Conservation (phyloP, 805 yeast species). For the Ogataea methylovora region DNA sequence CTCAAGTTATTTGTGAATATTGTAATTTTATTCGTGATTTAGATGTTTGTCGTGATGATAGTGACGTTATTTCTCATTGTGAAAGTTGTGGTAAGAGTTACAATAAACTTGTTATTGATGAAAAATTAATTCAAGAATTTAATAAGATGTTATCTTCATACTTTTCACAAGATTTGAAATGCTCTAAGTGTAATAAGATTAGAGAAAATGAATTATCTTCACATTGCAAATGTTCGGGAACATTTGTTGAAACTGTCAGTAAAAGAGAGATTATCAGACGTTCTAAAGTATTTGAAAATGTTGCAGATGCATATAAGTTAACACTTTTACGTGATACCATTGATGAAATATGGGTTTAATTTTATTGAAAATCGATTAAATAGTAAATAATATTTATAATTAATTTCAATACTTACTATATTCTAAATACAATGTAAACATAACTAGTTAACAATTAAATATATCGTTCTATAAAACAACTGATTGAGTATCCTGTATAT, state of each 20-base stretch:
- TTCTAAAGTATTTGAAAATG: constrained; percentile 44
- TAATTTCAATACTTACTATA: too few relatives aligned
- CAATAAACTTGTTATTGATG: constrained; percentile 70
- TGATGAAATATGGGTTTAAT: constrained; percentile 12
- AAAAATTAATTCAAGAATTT: constrained; percentile 61
- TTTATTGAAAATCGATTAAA: too few relatives aligned
- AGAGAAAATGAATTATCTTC: constrained; percentile 62
- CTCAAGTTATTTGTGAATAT: constrained; percentile 68
- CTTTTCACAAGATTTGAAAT: constrained; percentile 73
- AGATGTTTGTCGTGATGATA: constrained; percentile 73
- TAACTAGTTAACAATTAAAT: too few relatives aligned
- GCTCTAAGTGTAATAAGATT: constrained; percentile 67
- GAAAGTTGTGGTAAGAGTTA: constrained; percentile 56
- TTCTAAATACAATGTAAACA: too few relatives aligned
- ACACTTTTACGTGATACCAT: constrained; percentile 38
- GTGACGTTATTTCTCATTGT: constrained; percentile 50
- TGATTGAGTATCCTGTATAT: too few relatives aligned
- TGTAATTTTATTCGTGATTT: constrained; percentile 71
- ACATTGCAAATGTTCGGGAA: constrained; percentile 85
- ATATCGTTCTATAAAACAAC: too few relatives aligned
- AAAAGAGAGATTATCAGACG: constrained; percentile 36
- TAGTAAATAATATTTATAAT: too few relatives aligned
- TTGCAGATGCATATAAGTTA: constrained; percentile 55
- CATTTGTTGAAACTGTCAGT: constrained; percentile 57
- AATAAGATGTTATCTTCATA: constrained; percentile 48